Conservation (phyloP, 176 grass and related monocot genomes). For the Otatea glauca region DNA sequence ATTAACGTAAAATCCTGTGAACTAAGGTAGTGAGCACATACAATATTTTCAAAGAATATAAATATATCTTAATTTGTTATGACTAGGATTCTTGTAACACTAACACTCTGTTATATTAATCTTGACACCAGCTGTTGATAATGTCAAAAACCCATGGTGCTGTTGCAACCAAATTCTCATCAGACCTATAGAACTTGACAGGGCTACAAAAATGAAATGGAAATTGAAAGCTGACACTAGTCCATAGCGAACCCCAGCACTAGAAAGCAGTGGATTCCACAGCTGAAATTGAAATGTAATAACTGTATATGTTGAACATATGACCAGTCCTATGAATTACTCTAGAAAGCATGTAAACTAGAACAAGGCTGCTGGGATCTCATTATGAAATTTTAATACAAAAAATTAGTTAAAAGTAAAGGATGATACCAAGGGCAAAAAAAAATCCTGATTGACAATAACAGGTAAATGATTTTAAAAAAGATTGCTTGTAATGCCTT, state of each 20-base stretch:
- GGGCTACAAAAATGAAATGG: neutral
- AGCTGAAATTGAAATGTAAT: neutral
- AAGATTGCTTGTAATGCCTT: neutral
- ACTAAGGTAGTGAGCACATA: neutral
- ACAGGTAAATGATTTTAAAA: neutral
- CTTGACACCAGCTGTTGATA: neutral
- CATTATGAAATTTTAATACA: neutral
- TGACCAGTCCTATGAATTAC: no score
- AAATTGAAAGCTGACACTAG: neutral
- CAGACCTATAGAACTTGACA: neutral
- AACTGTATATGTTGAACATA: no score
- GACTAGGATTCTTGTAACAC: neutral
- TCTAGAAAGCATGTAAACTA: neutral
- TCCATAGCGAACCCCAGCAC: neutral
- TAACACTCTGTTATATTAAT: neutral
- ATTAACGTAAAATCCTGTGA: neutral
- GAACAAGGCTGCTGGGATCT: neutral
- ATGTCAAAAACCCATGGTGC: neutral
- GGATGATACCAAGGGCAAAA: neutral
- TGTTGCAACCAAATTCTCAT: neutral
- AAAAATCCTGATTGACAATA: neutral
- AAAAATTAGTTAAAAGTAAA: neutral
- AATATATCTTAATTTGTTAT: neutral
- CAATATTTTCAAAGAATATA: neutral
- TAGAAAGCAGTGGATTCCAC: constrained; percentile 12